Percentiles rank a stretch among this genome's conserved stretches.
phyloP scores from a whole-genome alignment of 768 basidiomycete species.

The Lactarius trivialis region DNA sequence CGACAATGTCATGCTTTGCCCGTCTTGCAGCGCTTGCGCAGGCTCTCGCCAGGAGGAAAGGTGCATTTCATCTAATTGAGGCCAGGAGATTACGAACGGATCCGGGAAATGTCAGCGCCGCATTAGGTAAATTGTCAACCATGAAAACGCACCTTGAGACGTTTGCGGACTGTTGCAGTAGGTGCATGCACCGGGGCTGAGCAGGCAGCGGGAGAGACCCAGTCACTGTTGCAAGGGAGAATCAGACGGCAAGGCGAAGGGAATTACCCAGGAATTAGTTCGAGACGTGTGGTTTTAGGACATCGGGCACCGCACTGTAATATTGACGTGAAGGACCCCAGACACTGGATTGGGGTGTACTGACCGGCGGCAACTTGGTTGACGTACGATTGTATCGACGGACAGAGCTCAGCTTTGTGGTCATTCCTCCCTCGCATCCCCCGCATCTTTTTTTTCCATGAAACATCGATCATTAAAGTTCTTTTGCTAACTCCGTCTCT shows the following conservation, averaged over 20 bases:
- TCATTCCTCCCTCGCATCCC: neutral
- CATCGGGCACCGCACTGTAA: too few species aligned
- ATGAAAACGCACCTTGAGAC: slow-evolving; percentile 63
- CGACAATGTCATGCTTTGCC: slow-evolving; percentile 73
- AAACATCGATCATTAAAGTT: slow-evolving; percentile 9
- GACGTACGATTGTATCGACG: neutral
- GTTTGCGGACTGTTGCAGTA: slow-evolving; percentile 89
- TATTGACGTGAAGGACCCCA: neutral
- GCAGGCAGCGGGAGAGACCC: too few species aligned
- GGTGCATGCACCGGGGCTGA: slow-evolving; percentile 71
- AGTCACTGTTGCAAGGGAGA: neutral
- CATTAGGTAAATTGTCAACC: neutral
- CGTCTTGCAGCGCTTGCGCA: slow-evolving; percentile 71
- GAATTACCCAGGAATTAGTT: neutral
- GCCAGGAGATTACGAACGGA: neutral
- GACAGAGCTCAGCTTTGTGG: neutral
- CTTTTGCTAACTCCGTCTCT: slow-evolving; percentile 1
- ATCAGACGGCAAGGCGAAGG: neutral
- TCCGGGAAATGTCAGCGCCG: slow-evolving; percentile 4
- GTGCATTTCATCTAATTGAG: slow-evolving; percentile 76
- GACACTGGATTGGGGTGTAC: neutral
- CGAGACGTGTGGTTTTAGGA: too few species aligned
- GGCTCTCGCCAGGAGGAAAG: slow-evolving; percentile 62
- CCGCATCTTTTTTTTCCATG: slow-evolving; percentile 6
- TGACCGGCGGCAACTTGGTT: neutral